Evolutionary conservation across 1,139 yeast genomes (phyloP), one percentile per base, ranked within the genome.

Genomic region (Scheffersomyces stambukii): DNA sequence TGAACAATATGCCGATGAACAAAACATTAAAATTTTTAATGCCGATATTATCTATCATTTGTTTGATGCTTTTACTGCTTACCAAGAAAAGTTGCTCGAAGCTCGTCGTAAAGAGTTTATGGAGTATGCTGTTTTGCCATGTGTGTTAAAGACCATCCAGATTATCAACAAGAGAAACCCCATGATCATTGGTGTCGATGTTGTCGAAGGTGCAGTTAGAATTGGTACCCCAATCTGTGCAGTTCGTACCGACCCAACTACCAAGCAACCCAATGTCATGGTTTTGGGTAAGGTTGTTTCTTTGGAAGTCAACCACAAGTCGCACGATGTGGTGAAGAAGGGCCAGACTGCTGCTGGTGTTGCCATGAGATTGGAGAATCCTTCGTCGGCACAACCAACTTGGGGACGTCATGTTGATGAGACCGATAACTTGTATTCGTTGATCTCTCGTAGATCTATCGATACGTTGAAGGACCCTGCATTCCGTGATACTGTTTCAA

Each of bases 331-430:
- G 21, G 95, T 89, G 28, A 84, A 86, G 66, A 91, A 85, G 73
- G 96, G 96, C 23, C 95, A 85, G 60, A 84, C 97, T 12, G 77
- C 85, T 43, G 96, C 95, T 18, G 99, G 98, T 75, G 97, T 91
- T 40, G 98, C 99, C 38, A 84, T 91, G 82, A 81, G 98, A 71
- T 72, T 91, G 53, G 98, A 91, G 36, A 81, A 88, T 46, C 95
- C 95, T 35, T 79, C 93, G 16, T 72, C 88, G 32, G 91, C 85
- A 41, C 95, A 88, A 64, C 97, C 98, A 35, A 81, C 86, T 11
- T 91, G 97, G 97, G 99, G 99, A 40, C 86, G 98, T 70, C 99
- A 91, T 54, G 94, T 91, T 48, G 96, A 88, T 54, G 98, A 91
- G 60, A 70, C 75, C 41, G 99, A 91, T 57, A 73, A 77, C 33